These are phyloP conservation scores for Plectosphaerella sp. DNA, from an alignment of 2,329 filamentous ascomycete genomes.

Conservation along the genomic window DNA sequence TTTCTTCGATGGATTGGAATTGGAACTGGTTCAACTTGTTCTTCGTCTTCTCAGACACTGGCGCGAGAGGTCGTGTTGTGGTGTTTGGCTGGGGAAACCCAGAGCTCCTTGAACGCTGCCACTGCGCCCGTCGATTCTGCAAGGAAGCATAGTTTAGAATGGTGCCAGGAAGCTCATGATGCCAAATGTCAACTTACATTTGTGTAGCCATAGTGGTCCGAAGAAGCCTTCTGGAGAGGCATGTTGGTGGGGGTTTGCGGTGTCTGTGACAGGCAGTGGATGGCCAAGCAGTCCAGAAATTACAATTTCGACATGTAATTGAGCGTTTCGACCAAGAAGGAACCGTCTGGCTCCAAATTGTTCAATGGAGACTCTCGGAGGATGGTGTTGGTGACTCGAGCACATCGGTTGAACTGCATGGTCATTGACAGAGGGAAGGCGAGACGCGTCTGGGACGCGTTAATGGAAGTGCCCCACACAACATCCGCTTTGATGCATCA, in stretches of 20 bases:
- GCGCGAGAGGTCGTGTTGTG: constrained; percentile 32
- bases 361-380: no score
- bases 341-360: no score
- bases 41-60: constrained; percentile 55
- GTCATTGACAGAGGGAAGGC: not conserved
- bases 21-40: constrained; percentile 56
- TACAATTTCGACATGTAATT: no score
- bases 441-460: not conserved
- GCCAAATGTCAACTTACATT: not conserved
- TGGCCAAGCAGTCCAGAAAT: no score
- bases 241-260: constrained; percentile 13
- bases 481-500: no score
- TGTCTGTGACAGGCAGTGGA: no score
- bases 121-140: constrained; percentile 32
- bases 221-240: constrained; percentile 37
- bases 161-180: not conserved
- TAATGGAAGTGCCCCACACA: not conserved
- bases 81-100: constrained; percentile 3
- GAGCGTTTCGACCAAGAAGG: no score
- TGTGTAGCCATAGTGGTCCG: constrained; percentile 16
- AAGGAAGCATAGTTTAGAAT: not conserved
- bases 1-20: constrained; percentile 36
- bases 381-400: no score
- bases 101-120: constrained; percentile 48
- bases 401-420: no score